Percentiles rank a stretch among this genome's conserved stretches.
Evolutionary conservation across 768 basidiomycete genomes (phyloP).

Genomic region (Tubosaeta brunneosetosa): DNA sequence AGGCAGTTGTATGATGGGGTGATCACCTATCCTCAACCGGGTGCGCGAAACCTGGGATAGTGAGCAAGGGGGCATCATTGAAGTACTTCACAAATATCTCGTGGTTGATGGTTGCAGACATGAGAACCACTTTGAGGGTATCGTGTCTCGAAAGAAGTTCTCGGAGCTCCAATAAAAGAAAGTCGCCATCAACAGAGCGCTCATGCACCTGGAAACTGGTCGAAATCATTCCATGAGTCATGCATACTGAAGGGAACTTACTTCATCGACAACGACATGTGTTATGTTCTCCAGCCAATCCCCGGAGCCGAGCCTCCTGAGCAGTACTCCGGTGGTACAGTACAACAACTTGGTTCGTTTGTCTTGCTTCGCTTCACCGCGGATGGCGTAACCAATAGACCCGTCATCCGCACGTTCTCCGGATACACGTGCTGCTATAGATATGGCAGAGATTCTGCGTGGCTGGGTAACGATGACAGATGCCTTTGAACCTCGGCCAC

Average conservation of each 20-base stretch:
- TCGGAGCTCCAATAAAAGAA: conserved; percentile 78
- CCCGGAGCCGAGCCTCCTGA: conserved; percentile 70
- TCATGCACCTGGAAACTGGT: conserved; percentile 67
- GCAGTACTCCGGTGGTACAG: conserved; percentile 91
- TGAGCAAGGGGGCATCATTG: conserved; percentile 69
- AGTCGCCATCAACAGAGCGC: conserved; percentile 86
- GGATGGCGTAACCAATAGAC: conserved; percentile 83
- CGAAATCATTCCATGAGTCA: background rate
- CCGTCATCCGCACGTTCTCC: conserved; percentile 72
- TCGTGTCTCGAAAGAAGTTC: conserved; percentile 63
- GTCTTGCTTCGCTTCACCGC: conserved; percentile 74
- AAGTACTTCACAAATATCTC: conserved; percentile 83
- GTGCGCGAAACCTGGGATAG: conserved; percentile 78
- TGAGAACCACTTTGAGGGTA: conserved; percentile 75
- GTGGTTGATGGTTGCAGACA: conserved; percentile 96
- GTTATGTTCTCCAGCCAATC: conserved; percentile 67
- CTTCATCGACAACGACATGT: conserved; percentile 91
- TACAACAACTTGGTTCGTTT: conserved; percentile 74
- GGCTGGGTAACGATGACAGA: conserved; percentile 89
- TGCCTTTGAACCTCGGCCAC: conserved; percentile 54
- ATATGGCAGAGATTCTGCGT: conserved; percentile 81
- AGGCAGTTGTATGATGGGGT: background rate
- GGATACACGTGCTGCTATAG: conserved; percentile 83
- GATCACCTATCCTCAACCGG: conserved; percentile 72
- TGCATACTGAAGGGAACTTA: conserved; percentile 26